phyloP scores from a whole-genome alignment of 2,329 filamentous ascomycete species.

The Exophiala aquamarina region DNA sequence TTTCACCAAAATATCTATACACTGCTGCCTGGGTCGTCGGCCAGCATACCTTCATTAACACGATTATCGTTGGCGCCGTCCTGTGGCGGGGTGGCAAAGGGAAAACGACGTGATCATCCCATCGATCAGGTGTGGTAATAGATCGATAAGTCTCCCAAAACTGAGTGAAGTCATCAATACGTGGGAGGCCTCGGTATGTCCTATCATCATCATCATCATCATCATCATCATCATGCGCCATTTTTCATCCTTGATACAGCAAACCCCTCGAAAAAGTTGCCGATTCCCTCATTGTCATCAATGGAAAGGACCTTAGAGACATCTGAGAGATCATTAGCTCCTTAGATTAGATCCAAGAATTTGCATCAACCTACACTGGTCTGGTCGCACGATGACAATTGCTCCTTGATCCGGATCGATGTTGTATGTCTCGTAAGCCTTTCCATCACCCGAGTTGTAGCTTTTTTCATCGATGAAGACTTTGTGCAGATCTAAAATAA shows the following conservation, averaged over 20 bases:
- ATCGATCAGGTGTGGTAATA: background rate
- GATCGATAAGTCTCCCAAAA: too few species aligned
- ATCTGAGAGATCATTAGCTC: constrained; percentile 28
- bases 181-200: too few species aligned
- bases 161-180: too few species aligned
- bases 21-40: constrained; percentile 83
- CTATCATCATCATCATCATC: too few species aligned
- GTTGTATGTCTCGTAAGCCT: constrained; percentile 58
- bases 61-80: constrained; percentile 50
- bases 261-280: constrained; percentile 38
- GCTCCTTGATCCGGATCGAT: constrained; percentile 48
- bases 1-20: constrained; percentile 94
- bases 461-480: constrained; percentile 57
- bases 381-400: constrained; percentile 58
- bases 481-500: constrained; percentile 55
- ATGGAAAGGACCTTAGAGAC: constrained; percentile 40
- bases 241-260: constrained; percentile 10
- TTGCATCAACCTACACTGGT: constrained; percentile 53
- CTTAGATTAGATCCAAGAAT: constrained; percentile 7
- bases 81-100: constrained; percentile 8
- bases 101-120: background rate
- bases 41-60: constrained; percentile 74
- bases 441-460: constrained; percentile 56
- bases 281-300: constrained; percentile 34
- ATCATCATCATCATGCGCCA: background rate